Conservation (phyloP, 2,329 filamentous ascomycete genomes). For the Fusarium sublunatum region DNA sequence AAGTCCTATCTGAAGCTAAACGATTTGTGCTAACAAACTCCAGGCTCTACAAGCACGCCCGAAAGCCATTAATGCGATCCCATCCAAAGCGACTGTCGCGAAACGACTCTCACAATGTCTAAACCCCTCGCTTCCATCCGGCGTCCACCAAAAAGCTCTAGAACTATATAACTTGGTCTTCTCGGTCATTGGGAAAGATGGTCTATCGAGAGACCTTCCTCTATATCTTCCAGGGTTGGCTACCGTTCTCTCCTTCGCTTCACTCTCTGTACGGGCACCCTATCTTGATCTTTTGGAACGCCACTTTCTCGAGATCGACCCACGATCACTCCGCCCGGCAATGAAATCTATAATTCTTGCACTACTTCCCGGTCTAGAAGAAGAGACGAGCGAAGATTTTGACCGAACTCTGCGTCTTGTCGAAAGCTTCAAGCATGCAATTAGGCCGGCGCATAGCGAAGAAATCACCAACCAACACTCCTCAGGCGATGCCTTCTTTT, state of each 20-base stretch:
- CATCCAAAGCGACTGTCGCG: slow-evolving; percentile 84
- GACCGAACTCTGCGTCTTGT: slow-evolving; percentile 84
- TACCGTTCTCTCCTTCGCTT: slow-evolving; percentile 92
- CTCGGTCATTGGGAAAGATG: slow-evolving; percentile 82
- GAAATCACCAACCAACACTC: slow-evolving; percentile 64
- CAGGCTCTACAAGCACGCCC: slow-evolving; percentile 91
- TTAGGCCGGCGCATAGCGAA: slow-evolving; percentile 66
- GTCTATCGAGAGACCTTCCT: slow-evolving; percentile 82
- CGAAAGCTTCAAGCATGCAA: slow-evolving; percentile 77
- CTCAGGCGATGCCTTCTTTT: slow-evolving; percentile 87
- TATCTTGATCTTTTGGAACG: slow-evolving; percentile 87
- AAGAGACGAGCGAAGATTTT: slow-evolving; percentile 97
- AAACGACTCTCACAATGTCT: slow-evolving; percentile 95
- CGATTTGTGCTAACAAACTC: slow-evolving; percentile 6
- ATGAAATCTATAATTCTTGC: slow-evolving; percentile 90
- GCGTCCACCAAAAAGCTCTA: slow-evolving; percentile 96
- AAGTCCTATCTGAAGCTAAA: too few species aligned
- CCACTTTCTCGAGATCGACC: slow-evolving; percentile 78
- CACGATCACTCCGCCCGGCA: slow-evolving; percentile 80
- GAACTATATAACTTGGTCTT: slow-evolving; percentile 96
- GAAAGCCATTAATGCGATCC: slow-evolving; percentile 75
- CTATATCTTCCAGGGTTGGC: slow-evolving; percentile 92
- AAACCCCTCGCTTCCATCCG: slow-evolving; percentile 91
- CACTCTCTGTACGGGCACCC: slow-evolving; percentile 85
- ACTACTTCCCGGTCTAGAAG: slow-evolving; percentile 91